phyloP scores from a whole-genome alignment of 805 yeast species.

The Ogataea glucozyma region DNA sequence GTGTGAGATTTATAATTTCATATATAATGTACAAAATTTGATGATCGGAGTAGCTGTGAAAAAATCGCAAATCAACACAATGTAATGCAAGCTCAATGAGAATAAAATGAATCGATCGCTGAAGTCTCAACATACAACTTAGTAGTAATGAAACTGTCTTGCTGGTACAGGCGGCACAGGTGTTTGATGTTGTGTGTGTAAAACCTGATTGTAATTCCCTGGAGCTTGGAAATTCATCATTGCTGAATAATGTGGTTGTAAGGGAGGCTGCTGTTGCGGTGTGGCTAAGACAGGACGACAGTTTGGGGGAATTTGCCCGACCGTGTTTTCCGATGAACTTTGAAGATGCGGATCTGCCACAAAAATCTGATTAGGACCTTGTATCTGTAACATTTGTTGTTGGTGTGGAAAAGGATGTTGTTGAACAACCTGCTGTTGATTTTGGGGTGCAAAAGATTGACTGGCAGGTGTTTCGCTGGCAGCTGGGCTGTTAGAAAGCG shows the following conservation, averaged over 20 bases:
- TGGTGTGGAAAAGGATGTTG: background rate
- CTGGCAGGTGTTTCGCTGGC: background rate
- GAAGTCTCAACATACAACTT: background rate
- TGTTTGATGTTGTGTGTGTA: background rate
- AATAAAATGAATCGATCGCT: too few relatives aligned
- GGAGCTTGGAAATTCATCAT: conserved; percentile 1
- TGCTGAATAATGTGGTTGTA: conserved; percentile 1
- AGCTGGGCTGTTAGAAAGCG: conserved; percentile 1
- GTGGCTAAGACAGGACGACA: conserved; percentile 2
- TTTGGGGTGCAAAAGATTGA: background rate
- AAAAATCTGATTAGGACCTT: background rate
- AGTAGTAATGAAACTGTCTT: background rate
- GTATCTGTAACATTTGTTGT: background rate
- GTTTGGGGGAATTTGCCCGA: background rate
- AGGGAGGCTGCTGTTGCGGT: conserved; percentile 1
- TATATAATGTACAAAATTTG: too few relatives aligned
- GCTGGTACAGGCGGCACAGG: conserved; percentile 2
- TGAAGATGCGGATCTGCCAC: background rate
- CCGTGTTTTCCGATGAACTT: background rate
- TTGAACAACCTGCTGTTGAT: background rate
- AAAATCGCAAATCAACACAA: too few relatives aligned
- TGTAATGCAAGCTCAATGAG: too few relatives aligned
- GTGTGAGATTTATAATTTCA: too few relatives aligned
- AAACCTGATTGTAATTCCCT: background rate
- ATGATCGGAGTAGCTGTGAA: too few relatives aligned